These are phyloP conservation scores for Dendryphion nanum DNA, from an alignment of 2,329 filamentous ascomycete species.

Conservation along the genomic window DNA sequence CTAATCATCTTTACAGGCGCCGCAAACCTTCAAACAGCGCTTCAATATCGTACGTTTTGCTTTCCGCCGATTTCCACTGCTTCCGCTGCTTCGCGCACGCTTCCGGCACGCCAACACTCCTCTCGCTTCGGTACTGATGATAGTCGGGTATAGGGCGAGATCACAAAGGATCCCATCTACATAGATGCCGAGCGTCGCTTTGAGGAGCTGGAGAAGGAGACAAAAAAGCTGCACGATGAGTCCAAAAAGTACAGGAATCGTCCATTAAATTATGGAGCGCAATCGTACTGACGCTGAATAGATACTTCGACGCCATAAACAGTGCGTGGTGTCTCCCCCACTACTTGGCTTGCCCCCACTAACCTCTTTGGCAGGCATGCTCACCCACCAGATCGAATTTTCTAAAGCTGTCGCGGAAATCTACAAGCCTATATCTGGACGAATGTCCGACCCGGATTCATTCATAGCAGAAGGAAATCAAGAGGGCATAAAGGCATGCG, in stretches of 20 bases:
- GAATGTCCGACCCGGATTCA: slow-evolving; percentile 88
- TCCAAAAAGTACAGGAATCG: slow-evolving; percentile 82
- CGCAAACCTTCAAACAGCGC: slow-evolving; percentile 84
- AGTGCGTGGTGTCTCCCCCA: slow-evolving; percentile 46
- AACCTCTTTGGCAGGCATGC: slow-evolving; percentile 65
- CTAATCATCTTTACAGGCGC: slow-evolving; percentile 57
- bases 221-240: slow-evolving; percentile 95
- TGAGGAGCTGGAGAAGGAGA: slow-evolving; percentile 89
- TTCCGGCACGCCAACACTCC: slow-evolving; percentile 4
- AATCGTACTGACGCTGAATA: slow-evolving; percentile 29
- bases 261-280: background rate
- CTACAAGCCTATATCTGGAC: slow-evolving; percentile 96
- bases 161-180: slow-evolving; percentile 93
- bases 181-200: slow-evolving; percentile 93
- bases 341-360: too few species aligned
- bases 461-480: slow-evolving; percentile 80
- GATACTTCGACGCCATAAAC: slow-evolving; percentile 95
- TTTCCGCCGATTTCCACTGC: background rate
- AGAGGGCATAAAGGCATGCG: slow-evolving; percentile 90
- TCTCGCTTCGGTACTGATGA: slow-evolving; percentile 17
- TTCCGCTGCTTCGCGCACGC: slow-evolving; percentile 15
- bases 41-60: slow-evolving; percentile 70
- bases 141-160: slow-evolving; percentile 61
- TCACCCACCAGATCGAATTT: slow-evolving; percentile 96
- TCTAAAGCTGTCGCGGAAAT: slow-evolving; percentile 93